Conservation (phyloP, 2,329 filamentous ascomycete species). For the Hirsutella thompsonii region DNA sequence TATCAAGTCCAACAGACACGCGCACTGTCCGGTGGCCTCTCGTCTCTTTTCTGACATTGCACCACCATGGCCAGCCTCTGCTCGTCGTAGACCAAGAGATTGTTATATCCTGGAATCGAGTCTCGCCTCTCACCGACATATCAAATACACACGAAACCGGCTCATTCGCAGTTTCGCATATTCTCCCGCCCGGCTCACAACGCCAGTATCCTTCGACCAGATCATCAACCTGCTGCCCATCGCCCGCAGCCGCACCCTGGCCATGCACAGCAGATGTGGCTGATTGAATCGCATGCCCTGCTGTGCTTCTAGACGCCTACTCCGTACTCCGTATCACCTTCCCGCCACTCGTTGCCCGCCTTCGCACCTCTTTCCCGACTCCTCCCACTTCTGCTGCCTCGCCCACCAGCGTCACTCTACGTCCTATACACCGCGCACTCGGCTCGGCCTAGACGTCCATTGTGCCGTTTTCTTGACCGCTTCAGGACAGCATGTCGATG, state of each 20-base stretch:
- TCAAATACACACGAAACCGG: no score
- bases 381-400: neutral
- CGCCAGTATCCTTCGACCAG: no score
- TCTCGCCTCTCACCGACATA: neutral
- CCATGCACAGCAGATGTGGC: neutral
- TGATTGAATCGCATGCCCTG: neutral
- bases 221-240: no score
- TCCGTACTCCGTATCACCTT: neutral
- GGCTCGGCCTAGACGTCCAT: no score
- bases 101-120: neutral
- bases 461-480: no score
- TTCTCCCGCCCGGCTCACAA: no score
- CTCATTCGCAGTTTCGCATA: no score
- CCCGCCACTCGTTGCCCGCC: neutral
- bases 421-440: neutral
- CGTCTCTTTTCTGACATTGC: no score
- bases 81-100: no score
- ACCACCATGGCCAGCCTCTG: no score
- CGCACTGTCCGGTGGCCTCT: no score
- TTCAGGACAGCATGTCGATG: constrained; percentile 8
- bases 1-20: no score
- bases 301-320: neutral
- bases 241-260: neutral
- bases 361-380: neutral
- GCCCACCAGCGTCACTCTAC: neutral